Conservation (phyloP, 73 alveolate genomes). For the Symbiodinium pilosum region DNA sequence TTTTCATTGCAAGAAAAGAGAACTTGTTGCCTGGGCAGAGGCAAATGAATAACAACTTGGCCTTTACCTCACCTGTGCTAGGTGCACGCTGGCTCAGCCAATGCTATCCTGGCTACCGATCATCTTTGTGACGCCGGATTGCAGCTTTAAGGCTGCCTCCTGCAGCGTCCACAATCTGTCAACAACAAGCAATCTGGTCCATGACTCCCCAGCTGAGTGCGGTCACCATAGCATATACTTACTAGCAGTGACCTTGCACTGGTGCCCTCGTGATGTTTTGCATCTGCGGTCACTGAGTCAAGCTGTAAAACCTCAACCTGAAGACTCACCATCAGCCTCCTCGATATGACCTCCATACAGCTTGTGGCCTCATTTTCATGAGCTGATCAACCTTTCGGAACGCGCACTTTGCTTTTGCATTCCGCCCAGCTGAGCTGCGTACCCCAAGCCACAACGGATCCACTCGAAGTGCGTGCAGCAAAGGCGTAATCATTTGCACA, state of each 20-base stretch:
- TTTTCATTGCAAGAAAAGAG: slow-evolving; percentile 79
- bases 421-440: not conserved
- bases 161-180: not conserved
- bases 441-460: slow-evolving; percentile 82
- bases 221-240: too few relatives aligned
- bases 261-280: too few relatives aligned
- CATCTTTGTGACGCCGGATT: slow-evolving; percentile 54
- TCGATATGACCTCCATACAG: slow-evolving; percentile 75
- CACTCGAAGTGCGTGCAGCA: slow-evolving; percentile 50
- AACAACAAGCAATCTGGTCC: too few relatives aligned
- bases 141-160: slow-evolving; percentile 55
- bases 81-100: not conserved
- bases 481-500: slow-evolving; percentile 89
- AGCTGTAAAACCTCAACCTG: too few relatives aligned
- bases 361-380: slow-evolving; percentile 36
- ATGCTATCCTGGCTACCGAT: slow-evolving; percentile 29
- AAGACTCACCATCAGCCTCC: slow-evolving; percentile 49
- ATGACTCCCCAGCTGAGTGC: too few relatives aligned
- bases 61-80: too few relatives aligned
- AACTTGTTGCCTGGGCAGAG: slow-evolving; percentile 65
- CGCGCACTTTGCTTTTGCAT: too few relatives aligned
- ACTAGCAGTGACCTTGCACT: too few relatives aligned
- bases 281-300: too few relatives aligned
- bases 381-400: too few relatives aligned
- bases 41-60: not conserved